Evolutionary conservation across 441 rosid species (phyloP), one percentile per base, ranked within the genome.

Genomic region (Mallotus repandus): DNA sequence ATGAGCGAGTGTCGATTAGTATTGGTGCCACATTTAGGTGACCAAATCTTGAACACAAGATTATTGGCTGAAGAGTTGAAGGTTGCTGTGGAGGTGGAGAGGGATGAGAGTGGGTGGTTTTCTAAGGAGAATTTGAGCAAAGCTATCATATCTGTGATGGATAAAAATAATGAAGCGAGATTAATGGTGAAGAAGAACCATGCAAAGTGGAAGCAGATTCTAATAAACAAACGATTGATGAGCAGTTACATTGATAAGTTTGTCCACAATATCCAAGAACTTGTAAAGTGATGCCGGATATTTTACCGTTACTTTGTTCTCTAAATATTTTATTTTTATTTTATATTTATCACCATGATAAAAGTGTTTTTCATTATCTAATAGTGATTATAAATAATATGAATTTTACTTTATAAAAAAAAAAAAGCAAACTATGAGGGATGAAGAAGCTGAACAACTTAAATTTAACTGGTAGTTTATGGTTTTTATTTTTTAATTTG

Each of bases 21-120:
- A 49, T 16, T 70, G 62, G 65, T 78, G 29, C 77, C 81, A 6
- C 69, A 74, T 10, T 12, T 73, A 48, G 74, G 75, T n/a, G 73
- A 77, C 19, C 72, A 81, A 46, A 77, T 71, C 16, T n/a, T 78
- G 52, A 60, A 61, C 50, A 62, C 81, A 0, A 74, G 78, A 62
- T 68, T 70, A 22, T 13, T 77, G 63, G 76, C 38, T 8, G 59
- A 68, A 19, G 72, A 72, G 38, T 55, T 70, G 43, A 50, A 71
- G 45, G 66, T 71, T 8, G 79, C 61, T 43, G 71, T 76, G 9
- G 62, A 70, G 62, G 79, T 66, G 41, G 62, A 76, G 46, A 64
- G 69, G 9, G 67, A 58, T 64, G 69, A 65, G 46, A 65, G 22
- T 45, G 69, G 69, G 12, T 22, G 22, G 53, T 21, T 46, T 65